Base-by-base conservation (phyloP, 2,329 filamentous ascomycete genomes). In the Cladosporium velox region DNA sequence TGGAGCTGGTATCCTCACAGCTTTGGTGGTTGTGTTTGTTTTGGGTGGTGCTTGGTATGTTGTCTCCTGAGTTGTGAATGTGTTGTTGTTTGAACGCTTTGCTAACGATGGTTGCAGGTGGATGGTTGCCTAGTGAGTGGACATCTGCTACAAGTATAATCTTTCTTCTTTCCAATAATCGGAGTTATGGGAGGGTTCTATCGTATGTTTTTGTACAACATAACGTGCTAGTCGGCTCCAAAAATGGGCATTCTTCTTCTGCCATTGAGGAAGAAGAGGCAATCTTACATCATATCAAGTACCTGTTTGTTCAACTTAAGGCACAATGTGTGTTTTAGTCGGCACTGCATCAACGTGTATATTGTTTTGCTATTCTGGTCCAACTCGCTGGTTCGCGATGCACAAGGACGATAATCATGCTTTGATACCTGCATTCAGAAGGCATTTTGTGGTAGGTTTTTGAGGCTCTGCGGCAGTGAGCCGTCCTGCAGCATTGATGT, bases 1-100 rank as follows among this genome's bases (percentile, higher is more conserved):
- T 7, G 91, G 90, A 12, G 91, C 90, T 89, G 28, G 82, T 44
- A 66, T 66, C 26, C 28, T 66, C 30, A 66, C 65, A 8, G 34
- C 59, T 38, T 12, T 66, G 24, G 65, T 63, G 8, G 58, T 66
- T 28, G 59, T 63, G 18, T 62, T 62, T 35, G 58, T 63, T 21
- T 15, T 66, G 52, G 65, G 65, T 58, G 65, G 65, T 63, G 65
- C 58, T 63, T 66, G 65, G 65, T 66, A 65, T 26, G 64, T 60
- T 34, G 11, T 24, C 24, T 7, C n/a, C 21, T 59, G 30, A 41
- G 8, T 2, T 1, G n/a, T 4, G 4, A 5, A 32, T 6, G 3
- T 15, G 14, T 6, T 35, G 12, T 6, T 6, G 34, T 35, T 47
- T 51, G 49, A 26, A 21, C n/a, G 14, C 35, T n/a, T 30, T 14